Evolutionary conservation across 2,329 filamentous ascomycete genomes (phyloP).

Genomic region (Daldinia sp.): DNA sequence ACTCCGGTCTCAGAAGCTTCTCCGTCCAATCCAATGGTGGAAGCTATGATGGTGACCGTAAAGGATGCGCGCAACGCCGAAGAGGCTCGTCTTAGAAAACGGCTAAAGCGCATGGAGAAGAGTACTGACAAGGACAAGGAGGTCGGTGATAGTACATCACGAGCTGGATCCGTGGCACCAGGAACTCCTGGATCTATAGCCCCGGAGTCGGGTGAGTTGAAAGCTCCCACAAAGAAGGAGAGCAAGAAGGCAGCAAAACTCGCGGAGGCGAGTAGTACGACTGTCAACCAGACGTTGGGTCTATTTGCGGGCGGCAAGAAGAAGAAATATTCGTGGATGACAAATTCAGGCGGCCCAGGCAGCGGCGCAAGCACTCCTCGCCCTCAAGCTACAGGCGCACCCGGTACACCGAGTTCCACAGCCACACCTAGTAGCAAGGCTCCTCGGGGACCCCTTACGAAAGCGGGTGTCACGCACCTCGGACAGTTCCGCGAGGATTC

Average conservation of each 20-base stretch:
- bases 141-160: conserved; percentile 58
- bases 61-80: conserved; percentile 77
- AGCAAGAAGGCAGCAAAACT: conserved; percentile 78
- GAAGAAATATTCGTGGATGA: conserved; percentile 84
- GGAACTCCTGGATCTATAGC: conserved; percentile 73
- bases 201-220: conserved; percentile 68
- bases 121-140: conserved; percentile 64
- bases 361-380: conserved; percentile 67
- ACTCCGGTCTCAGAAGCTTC: conserved; percentile 62
- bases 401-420: conserved; percentile 51
- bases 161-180: conserved; percentile 68
- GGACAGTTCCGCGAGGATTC: conserved; percentile 84
- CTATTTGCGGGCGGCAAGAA: conserved; percentile 74
- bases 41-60: conserved; percentile 71
- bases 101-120: conserved; percentile 69
- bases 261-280: conserved; percentile 82
- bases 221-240: conserved; percentile 88
- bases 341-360: conserved; percentile 66
- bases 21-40: conserved; percentile 63
- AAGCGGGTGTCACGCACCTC: conserved; percentile 71
- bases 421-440: conserved; percentile 53
- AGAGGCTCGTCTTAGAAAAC: conserved; percentile 76
- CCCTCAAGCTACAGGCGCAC: conserved; percentile 49
- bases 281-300: conserved; percentile 85
- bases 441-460: conserved; percentile 60